Percentiles rank a stretch among this genome's conserved stretches.
Evolutionary conservation across 2,329 filamentous ascomycete species (phyloP).

Genomic region (Verticillium dahliae): DNA sequence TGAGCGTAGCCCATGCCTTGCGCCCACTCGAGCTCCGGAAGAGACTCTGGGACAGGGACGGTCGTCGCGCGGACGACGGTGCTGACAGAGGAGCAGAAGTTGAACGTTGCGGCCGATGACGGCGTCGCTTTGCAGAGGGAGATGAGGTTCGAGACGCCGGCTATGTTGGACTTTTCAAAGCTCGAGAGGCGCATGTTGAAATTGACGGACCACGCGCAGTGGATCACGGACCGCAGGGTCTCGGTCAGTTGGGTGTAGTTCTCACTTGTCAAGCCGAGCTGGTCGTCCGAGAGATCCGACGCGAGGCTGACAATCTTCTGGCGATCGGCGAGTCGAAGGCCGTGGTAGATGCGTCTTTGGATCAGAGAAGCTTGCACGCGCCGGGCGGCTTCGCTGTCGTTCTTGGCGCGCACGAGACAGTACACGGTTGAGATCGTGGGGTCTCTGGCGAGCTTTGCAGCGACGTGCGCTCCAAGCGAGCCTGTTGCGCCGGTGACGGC

Average conservation of each 20-base stretch:
- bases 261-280: conserved; percentile 29
- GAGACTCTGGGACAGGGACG: conserved; percentile 24
- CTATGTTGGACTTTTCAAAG: conserved; percentile 42
- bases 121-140: conserved; percentile 18
- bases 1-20: conserved; percentile 35
- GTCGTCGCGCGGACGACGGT: conserved; percentile 27
- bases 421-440: conserved; percentile 46
- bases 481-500: conserved; percentile 60
- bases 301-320: conserved; percentile 19
- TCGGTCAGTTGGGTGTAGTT: conserved; percentile 19
- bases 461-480: conserved; percentile 55
- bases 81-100: conserved; percentile 45
- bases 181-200: conserved; percentile 45
- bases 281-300: conserved; percentile 27
- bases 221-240: conserved; percentile 35
- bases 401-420: conserved; percentile 41
- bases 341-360: conserved; percentile 26
- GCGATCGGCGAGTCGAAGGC: conserved; percentile 8
- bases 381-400: conserved; percentile 12
- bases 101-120: conserved; percentile 23
- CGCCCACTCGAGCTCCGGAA: conserved; percentile 27
- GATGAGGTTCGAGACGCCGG: conserved; percentile 36
- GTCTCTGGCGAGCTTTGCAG: conserved; percentile 51
- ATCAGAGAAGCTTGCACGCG: conserved; percentile 16
- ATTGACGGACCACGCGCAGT: conserved; percentile 50